phyloP scores from a whole-genome alignment of 2,329 filamentous ascomycete species.

The Alternaria novae-zelandiae region DNA sequence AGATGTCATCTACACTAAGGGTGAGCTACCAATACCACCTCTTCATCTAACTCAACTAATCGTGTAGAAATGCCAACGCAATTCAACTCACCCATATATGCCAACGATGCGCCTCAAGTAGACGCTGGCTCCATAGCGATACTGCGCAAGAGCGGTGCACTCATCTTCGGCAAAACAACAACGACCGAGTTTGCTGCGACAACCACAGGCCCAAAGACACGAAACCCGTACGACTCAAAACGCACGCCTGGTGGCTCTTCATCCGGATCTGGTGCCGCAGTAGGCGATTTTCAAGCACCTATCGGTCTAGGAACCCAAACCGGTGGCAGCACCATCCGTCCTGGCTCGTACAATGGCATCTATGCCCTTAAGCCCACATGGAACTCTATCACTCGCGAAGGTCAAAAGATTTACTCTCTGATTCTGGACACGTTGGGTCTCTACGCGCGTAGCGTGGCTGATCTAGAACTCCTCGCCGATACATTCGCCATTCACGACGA shows the following conservation, averaged over 20 bases:
- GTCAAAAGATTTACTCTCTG: slow-evolving; percentile 64
- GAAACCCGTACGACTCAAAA: slow-evolving; percentile 61
- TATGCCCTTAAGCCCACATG: slow-evolving; percentile 72
- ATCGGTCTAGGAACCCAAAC: slow-evolving; percentile 71
- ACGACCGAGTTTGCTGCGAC: slow-evolving; percentile 71
- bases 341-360: slow-evolving; percentile 69
- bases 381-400: slow-evolving; percentile 67
- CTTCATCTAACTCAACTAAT: not conserved
- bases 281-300: slow-evolving; percentile 69
- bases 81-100: slow-evolving; percentile 63
- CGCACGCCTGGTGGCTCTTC: slow-evolving; percentile 72
- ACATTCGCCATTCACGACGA: slow-evolving; percentile 64
- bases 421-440: slow-evolving; percentile 69
- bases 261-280: slow-evolving; percentile 69
- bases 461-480: slow-evolving; percentile 63
- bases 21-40: not conserved
- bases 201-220: slow-evolving; percentile 59
- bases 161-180: slow-evolving; percentile 63
- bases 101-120: slow-evolving; percentile 51
- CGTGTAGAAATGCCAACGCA: slow-evolving; percentile 62
- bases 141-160: slow-evolving; percentile 61
- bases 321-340: slow-evolving; percentile 67
- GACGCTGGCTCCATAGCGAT: slow-evolving; percentile 62
- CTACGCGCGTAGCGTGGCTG: slow-evolving; percentile 63
- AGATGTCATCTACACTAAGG: slow-evolving; percentile 62